Base-by-base conservation (phyloP, 495 filamentous ascomycete species). In the Aspergillus nidulans region DNA sequence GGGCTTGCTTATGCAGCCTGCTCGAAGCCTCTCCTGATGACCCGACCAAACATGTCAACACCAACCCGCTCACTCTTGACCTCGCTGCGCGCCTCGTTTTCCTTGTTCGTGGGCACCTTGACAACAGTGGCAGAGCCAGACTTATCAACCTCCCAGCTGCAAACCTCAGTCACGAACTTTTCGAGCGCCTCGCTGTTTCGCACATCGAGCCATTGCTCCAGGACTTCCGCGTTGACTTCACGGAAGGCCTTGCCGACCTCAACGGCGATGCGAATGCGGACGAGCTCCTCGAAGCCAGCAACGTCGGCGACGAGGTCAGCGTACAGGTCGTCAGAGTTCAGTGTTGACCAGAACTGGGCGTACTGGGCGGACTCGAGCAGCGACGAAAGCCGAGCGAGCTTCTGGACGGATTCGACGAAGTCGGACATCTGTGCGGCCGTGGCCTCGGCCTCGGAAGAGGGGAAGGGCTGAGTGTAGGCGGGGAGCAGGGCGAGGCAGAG, bases 11-110 rank as follows among this genome's bases (percentile, higher is more conserved):
- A 91, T 55, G 86, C 87, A 52, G 89, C 85, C 69, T 95, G 91
- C 78, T 98, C 94, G 76, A 92, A 97, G 18, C 88, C 87, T 58
- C 94, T 77, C 63, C 86, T 81, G 64, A 97, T 84, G 55, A 97
- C 85, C 76, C 84, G 91, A 51, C 95, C 92, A 55, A 99, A 91
- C 77, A 89, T 88, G 44, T 78, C 75, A 19, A 77, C 58, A 23
- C 68, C 75, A 34, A 99, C 95, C 58, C 91, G 90, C 79, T 99
- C 95, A 71, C 92, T 84, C 67, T 96, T 91, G 62, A 97, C 89
- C 39, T 90, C 90, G 63, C 92, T 92, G 80, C 94, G 92, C 25
- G 90, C 95, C 83, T 97, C 92, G 72, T 99, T 99, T 80, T 99
- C 95, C 71, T 94, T 88, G 71, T 97, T 99, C 67, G 87, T 77